These are phyloP conservation scores for Pichia paraexigua DNA, from an alignment of 805 yeast genomes.

Conservation along the genomic window DNA sequence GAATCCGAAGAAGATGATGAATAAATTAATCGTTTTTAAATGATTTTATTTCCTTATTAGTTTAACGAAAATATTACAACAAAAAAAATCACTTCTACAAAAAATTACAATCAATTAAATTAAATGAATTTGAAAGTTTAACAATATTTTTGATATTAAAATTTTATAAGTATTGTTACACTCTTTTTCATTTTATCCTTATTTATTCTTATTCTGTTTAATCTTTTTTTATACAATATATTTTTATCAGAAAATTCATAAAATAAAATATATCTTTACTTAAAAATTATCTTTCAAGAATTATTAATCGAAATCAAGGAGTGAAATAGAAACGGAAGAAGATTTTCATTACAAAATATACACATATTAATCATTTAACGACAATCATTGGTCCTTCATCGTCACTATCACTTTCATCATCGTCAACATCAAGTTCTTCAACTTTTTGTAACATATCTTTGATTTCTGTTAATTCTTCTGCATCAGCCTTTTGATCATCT, in stretches of 20 bases:
- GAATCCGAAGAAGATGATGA: constrained; percentile 56
- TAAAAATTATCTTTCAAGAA: background rate
- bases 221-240: background rate
- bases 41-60: background rate
- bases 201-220: background rate
- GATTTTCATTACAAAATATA: background rate
- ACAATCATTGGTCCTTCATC: constrained; percentile 11
- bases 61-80: background rate
- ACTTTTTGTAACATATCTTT: constrained; percentile 40
- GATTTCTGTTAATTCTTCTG: constrained; percentile 36
- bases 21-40: constrained; percentile 15
- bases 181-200: background rate
- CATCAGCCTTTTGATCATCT: constrained; percentile 41
- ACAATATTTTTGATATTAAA: background rate
- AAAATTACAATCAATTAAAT: background rate
- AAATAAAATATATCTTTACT: background rate
- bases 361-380: background rate
- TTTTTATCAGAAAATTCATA: background rate
- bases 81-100: background rate
- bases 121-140: background rate
- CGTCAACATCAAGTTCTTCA: constrained; percentile 10
- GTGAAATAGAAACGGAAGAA: background rate
- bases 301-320: background rate
- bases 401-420: constrained; percentile 9
- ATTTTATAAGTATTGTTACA: background rate